Evolutionary conservation across 208 protist genomes (phyloP), one percentile per base, ranked within the genome.

Genomic region (Strigomonas culicis): DNA sequence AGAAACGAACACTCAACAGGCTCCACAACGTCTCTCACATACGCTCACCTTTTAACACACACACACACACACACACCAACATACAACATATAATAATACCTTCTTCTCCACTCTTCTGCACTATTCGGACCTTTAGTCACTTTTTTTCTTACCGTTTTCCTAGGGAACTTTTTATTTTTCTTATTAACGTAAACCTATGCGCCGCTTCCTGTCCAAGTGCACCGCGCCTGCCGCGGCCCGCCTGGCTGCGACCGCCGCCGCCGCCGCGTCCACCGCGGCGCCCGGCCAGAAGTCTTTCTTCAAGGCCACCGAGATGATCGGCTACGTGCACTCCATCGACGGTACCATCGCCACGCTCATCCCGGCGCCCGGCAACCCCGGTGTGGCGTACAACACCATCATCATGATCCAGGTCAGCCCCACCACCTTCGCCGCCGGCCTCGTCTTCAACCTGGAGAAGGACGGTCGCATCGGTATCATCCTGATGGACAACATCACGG

Each of bases 381-480:
- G 79, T 49, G 86, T 90, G 46, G 83, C 86, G 61, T 93, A 89
- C 86, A 93, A 93, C 66, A 89, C 82, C 49, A 87, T 93, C 65
- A 86, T 93, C 41, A 84, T 88, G 73, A 93, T 93, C 49, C 82
- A 93, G 74, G 84, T 88, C 55, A 85, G 77, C 68, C 79, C 82
- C 22, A 90, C 86, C 34, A 88, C 78, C 30, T 87, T 90, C 63
- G 88, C 84, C 30, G 73, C 74, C 59, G 88, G 79, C 21, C 72
- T 92, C 28, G 85, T 93, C 47, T 93, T 93, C 68, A 93, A 93
- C 78, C 66, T 93, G 66, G 80, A 94, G 72, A 90, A 88, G 75
- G 88, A 92, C 58, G 88, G 85, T 65, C 83, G 82, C 59, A 90
- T 94, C 62, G 88, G 84, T 68, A 85, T 92, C 68, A 94, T 92